Evolutionary conservation across 345 rosid genomes (phyloP), one percentile per base, ranked within the genome.

Genomic region (Sisymbrium altissimum): DNA sequence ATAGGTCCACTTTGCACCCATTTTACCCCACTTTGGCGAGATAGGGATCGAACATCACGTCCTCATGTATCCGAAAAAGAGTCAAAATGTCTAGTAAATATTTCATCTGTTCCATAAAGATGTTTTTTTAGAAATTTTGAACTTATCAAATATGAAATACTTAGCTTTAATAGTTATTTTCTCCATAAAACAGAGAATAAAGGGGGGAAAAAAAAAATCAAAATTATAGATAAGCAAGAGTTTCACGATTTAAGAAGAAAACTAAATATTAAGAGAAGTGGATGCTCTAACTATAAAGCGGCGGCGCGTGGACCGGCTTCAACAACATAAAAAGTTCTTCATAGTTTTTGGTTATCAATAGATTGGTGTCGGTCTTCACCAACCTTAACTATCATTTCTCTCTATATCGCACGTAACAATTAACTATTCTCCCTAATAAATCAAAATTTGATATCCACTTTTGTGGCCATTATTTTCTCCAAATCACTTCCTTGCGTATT

Each of bases 321-420:
- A 66, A 57, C 35, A 14, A 74, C 52, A 48, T 38, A 66, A 18
- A 29, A 43, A 63, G 6, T 50, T 29, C 5, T 14, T 7, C 21
- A 27, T 21, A 68, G 9, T 15, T 58, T 74, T 59, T 33, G 63
- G 73, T 9, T 75, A 60, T 60, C 64, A 75, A 60, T 32, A 68
- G 63, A 68, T 75, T 75, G 69, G 74, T 60, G 56, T 75, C 64
- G 70, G 64, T 75, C 74, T 68, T 61, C 74, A 75, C 74, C 74
- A 75, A 75, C 74, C 62, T 61, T 21, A 68, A 75, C 56, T 23
- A 61, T 46, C 64, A 7, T 14, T 61, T 60, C 7, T 59, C 43
- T 68, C 39, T 10, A 30, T 59, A 39, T 59, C 63, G 68, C 69
- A 60, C 69, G 74, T 60, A 54, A 19, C 39, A 69, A 44, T 75